Base-by-base conservation (phyloP, 2,329 filamentous ascomycete species). In the Setomelanomma holmii region DNA sequence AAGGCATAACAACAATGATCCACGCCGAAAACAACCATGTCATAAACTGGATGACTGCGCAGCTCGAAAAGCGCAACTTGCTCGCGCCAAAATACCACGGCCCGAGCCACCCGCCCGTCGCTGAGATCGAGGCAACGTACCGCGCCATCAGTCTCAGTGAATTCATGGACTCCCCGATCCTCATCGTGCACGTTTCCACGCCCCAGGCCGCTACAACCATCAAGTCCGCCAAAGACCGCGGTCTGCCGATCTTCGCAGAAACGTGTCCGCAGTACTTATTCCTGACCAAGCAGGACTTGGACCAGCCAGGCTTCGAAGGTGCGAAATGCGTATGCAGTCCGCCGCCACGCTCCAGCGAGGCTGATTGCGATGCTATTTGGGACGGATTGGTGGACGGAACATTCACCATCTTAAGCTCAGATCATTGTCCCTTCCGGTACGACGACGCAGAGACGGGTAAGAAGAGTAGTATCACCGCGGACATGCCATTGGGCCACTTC, bases 181-280 rank as follows among this genome's bases (percentile, higher is more conserved):
- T 84, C 4, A 76, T 84, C 33, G 82, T 84, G 1, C 82, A 84
- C 64, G 78, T 84, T 23, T 79, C 76, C 40, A 79, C 78, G 4
- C 79, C 79, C 1, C 71, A 71, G 1, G 80, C 81, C 0, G 76
- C 80, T 1, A 55, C 63, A 1, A 76, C 79, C 44, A 83, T 84
- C 58, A 75, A 78, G 41, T 61, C 70, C 33, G 82, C 82, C 0
- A 82, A 85, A 61, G 78, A 78, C 7, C 64, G 75, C 3, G 79
- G 79, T 0, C 72, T 81, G 33, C 81, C 82, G 2, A 70, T 84
- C 34, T 80, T 79, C 55, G 82, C 81, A 1, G 81, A 84, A 64
- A 85, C 82, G 0, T 84, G 82, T 57, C 82, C 82, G 1, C 82
- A 85, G 54, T 84, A 85, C 54, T 75, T 84, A 2, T 81, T 82